Percentiles rank a stretch among this genome's conserved stretches.
phyloP scores from a whole-genome alignment of 108 stramenopile species.

The Pseudonitzschia multistriata region DNA sequence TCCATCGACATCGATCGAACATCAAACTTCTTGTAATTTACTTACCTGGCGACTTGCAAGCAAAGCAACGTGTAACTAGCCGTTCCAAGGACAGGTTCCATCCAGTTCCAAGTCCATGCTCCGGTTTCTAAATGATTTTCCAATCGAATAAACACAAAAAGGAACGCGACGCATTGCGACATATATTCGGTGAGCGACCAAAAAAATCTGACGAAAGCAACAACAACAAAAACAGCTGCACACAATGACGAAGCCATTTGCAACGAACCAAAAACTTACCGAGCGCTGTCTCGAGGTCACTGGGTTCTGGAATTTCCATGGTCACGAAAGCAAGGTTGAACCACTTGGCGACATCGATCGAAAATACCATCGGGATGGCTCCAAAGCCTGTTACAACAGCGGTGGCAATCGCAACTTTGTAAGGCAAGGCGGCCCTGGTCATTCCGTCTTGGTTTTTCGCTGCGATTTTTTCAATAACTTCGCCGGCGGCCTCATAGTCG shows the following conservation, averaged over 20 bases:
- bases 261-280: background rate
- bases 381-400: conserved; percentile 48
- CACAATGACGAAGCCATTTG: background rate
- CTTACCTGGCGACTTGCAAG: conserved; percentile 70
- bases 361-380: conserved; percentile 77
- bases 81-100: conserved; percentile 86
- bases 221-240: background rate
- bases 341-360: conserved; percentile 58
- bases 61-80: conserved; percentile 76
- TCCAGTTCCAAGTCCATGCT: conserved; percentile 82
- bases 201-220: background rate
- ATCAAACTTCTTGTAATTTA: background rate
- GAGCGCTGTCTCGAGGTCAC: conserved; percentile 73
- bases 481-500: conserved; percentile 38
- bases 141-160: background rate
- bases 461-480: conserved; percentile 40
- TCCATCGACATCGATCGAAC: background rate
- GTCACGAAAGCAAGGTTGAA: conserved; percentile 87
- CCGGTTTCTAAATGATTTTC: conserved; percentile 74
- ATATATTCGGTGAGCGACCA: background rate
- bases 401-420: conserved; percentile 57
- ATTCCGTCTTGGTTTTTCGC: conserved; percentile 57
- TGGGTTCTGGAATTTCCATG: conserved; percentile 66
- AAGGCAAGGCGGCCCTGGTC: conserved; percentile 56
- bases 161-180: background rate